These are phyloP conservation scores for Bocquillonia castaneifolia DNA, from an alignment of 441 rosid species.

Conservation along the genomic window DNA sequence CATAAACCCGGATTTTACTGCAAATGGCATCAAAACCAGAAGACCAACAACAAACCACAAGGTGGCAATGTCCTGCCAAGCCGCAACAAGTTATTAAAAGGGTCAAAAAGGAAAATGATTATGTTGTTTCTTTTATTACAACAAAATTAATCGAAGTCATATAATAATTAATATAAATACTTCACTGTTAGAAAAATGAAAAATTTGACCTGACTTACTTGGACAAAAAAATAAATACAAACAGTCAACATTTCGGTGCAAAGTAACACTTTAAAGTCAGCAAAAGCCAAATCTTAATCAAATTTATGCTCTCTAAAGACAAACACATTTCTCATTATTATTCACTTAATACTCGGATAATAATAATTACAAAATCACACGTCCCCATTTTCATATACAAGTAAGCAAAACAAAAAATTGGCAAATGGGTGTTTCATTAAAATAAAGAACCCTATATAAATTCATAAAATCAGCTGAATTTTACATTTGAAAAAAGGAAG, in stretches of 20 bases:
- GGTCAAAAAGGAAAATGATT: too few relatives aligned
- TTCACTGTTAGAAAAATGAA: background rate
- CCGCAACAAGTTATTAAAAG: too few relatives aligned
- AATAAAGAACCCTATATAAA: background rate
- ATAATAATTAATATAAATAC: too few relatives aligned
- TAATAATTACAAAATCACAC: too few relatives aligned
- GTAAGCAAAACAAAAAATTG: background rate
- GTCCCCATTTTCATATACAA: too few relatives aligned
- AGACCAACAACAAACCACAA: too few relatives aligned
- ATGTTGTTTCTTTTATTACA: too few relatives aligned
- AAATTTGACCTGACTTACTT: background rate
- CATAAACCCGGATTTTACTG: too few relatives aligned
- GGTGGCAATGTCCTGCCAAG: too few relatives aligned
- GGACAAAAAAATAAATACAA: too few relatives aligned
- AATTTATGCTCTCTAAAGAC: background rate
- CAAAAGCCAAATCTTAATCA: background rate
- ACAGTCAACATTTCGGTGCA: slow-evolving; percentile 10
- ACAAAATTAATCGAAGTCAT: too few relatives aligned
- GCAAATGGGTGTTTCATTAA: background rate
- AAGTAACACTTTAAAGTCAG: background rate
- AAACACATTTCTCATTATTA: background rate
- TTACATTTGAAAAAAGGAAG: background rate
- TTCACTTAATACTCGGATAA: background rate
- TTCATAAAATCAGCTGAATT: background rate
- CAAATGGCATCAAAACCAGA: too few relatives aligned